phyloP scores from a whole-genome alignment of 139 green algal genomes.

The Coelastrella sp. region DNA sequence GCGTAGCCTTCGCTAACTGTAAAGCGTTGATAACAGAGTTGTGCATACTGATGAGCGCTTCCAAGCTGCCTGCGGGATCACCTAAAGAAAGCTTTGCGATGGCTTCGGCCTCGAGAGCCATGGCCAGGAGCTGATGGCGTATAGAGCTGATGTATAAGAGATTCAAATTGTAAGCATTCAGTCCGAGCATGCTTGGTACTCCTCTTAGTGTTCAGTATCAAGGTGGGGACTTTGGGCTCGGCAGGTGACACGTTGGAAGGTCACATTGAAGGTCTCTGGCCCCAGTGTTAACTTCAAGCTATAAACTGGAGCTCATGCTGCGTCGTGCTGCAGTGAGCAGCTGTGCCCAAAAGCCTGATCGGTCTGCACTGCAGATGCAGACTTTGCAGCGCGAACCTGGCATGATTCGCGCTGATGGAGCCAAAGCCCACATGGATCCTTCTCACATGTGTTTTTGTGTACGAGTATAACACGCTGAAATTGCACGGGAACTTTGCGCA shows the following conservation, averaged over 20 bases:
- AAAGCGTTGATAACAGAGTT: background rate
- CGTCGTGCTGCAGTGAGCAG: too few relatives aligned
- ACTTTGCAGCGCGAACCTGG: too few relatives aligned
- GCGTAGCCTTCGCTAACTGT: background rate
- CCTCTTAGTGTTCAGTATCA: background rate
- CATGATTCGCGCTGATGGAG: too few relatives aligned
- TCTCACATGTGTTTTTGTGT: too few relatives aligned
- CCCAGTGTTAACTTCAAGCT: too few relatives aligned
- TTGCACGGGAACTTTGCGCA: too few relatives aligned
- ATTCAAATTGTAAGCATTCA: background rate
- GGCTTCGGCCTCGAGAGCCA: background rate
- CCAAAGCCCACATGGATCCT: too few relatives aligned
- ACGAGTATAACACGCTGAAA: too few relatives aligned
- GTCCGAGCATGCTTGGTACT: background rate
- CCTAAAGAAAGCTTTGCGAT: background rate
- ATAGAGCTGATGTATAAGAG: background rate
- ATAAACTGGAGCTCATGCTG: too few relatives aligned
- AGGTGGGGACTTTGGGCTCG: background rate
- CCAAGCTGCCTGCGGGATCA: background rate
- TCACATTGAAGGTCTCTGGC: background rate
- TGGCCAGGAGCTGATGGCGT: background rate
- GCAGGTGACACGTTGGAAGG: background rate
- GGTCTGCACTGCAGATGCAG: too few relatives aligned
- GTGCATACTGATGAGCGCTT: background rate
- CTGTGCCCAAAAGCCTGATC: too few relatives aligned